Conservation (phyloP, 1,139 yeast species). For the Blastobotrys serpentis region DNA sequence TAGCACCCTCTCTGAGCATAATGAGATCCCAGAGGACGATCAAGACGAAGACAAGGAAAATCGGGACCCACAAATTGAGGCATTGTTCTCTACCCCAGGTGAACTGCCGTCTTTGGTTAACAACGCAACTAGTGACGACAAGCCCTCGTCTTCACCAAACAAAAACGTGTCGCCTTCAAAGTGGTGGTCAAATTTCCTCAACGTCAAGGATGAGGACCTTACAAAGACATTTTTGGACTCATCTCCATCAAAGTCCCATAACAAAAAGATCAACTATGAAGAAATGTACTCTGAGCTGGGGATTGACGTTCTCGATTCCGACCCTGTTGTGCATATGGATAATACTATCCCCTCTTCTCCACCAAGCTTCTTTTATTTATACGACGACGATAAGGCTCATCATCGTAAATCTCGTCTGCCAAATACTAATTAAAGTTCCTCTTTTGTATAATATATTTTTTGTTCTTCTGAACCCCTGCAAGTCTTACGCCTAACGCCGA, state of each 20-base stretch:
- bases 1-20: not conserved
- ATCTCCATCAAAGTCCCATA: constrained; percentile 30
- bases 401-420: constrained; percentile 2
- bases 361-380: constrained; percentile 26
- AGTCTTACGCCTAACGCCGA: no score
- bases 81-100: constrained; percentile 11
- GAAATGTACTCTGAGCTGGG: constrained; percentile 8
- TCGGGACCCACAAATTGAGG: constrained; percentile 23
- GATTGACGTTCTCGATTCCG: constrained; percentile 18
- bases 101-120: constrained; percentile 1
- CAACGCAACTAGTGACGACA: constrained; percentile 4
- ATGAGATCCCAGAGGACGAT: not conserved
- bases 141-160: constrained; percentile 8
- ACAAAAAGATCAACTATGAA: constrained; percentile 11
- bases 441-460: not conserved
- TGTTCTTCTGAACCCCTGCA: not conserved
- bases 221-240: constrained; percentile 34
- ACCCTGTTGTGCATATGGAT: constrained; percentile 18
- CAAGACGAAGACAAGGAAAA: constrained; percentile 28
- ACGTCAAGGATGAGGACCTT: constrained; percentile 22
- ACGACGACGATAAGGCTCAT: constrained; percentile 19
- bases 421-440: not conserved
- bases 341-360: constrained; percentile 24
- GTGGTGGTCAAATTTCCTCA: constrained; percentile 32
- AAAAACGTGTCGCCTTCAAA: constrained; percentile 20